Evolutionary conservation across 2,329 filamentous ascomycete species (phyloP).

Genomic region (Ascochyta pisi): DNA sequence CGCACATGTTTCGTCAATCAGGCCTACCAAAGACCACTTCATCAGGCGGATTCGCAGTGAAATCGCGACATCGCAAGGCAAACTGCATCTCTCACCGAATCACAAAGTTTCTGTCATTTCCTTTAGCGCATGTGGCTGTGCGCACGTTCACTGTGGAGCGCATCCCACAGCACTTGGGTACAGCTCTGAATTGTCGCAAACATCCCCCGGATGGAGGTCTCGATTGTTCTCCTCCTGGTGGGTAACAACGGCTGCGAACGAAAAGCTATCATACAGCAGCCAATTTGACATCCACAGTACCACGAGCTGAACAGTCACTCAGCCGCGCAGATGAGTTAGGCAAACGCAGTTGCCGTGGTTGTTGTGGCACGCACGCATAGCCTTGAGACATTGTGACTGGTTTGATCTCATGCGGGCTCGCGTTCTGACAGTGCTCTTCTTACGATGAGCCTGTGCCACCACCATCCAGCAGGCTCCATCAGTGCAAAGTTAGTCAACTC

Average conservation of each 20-base stretch:
- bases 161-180: conserved; percentile 21
- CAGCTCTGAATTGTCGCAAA: conserved; percentile 6
- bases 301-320: conserved; percentile 33
- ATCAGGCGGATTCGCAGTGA: conserved; percentile 30
- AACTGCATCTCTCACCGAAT: conserved; percentile 28
- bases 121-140: conserved; percentile 42
- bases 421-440: conserved; percentile 12
- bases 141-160: conserved; percentile 24
- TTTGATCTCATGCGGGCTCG: conserved; percentile 19
- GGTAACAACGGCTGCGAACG: background rate
- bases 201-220: conserved; percentile 1
- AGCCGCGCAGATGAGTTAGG: conserved; percentile 29
- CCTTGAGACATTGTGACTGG: conserved; percentile 22
- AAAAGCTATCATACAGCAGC: conserved; percentile 6
- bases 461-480: conserved; percentile 23
- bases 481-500: conserved; percentile 22
- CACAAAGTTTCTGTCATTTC: conserved; percentile 26
- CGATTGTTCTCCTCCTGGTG: background rate
- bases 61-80: conserved; percentile 23
- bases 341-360: conserved; percentile 28
- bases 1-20: conserved; percentile 18
- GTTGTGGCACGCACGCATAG: conserved; percentile 20
- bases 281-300: conserved; percentile 16
- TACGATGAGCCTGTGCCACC: conserved; percentile 35
- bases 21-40: conserved; percentile 21